Conservation (phyloP, 2,329 filamentous ascomycete genomes). For the Trematosphaeria pertusa region DNA sequence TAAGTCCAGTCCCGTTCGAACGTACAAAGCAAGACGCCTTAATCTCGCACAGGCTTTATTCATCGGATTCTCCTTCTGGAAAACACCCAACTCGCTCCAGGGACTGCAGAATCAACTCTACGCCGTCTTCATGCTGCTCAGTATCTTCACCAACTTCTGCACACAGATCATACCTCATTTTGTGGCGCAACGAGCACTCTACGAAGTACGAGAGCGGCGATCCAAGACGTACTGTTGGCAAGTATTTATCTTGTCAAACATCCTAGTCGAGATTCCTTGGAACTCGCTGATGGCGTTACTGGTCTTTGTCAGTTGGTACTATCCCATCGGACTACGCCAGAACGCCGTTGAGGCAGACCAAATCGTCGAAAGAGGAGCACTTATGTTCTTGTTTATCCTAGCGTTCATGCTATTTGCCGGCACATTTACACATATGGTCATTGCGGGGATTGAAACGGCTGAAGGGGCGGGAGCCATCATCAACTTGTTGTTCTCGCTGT, state of each 20-base stretch:
- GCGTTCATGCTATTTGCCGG: slow-evolving; percentile 78
- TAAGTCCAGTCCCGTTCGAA: not conserved
- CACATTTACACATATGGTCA: slow-evolving; percentile 77
- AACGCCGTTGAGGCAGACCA: slow-evolving; percentile 68
- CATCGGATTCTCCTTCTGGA: slow-evolving; percentile 79
- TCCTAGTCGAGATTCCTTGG: slow-evolving; percentile 82
- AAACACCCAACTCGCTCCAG: slow-evolving; percentile 71
- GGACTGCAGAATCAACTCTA: slow-evolving; percentile 85
- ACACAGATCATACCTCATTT: slow-evolving; percentile 83
- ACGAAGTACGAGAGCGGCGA: slow-evolving; percentile 82
- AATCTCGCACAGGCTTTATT: slow-evolving; percentile 58
- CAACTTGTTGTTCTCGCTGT: slow-evolving; percentile 59
- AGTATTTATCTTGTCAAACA: slow-evolving; percentile 79
- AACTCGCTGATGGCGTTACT: slow-evolving; percentile 73
- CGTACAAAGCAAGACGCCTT: not conserved
- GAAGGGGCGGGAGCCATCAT: slow-evolving; percentile 74
- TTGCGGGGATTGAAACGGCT: slow-evolving; percentile 73
- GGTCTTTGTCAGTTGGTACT: slow-evolving; percentile 81
- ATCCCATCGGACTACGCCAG: slow-evolving; percentile 73
- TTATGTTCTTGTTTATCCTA: slow-evolving; percentile 77
- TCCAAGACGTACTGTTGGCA: slow-evolving; percentile 84
- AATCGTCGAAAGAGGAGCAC: slow-evolving; percentile 69
- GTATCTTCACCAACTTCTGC: slow-evolving; percentile 76
- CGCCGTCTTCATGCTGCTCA: slow-evolving; percentile 77
- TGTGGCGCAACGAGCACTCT: slow-evolving; percentile 76